phyloP scores from a whole-genome alignment of 176 grass and related monocot genomes.

The Oropetium thomaeum region DNA sequence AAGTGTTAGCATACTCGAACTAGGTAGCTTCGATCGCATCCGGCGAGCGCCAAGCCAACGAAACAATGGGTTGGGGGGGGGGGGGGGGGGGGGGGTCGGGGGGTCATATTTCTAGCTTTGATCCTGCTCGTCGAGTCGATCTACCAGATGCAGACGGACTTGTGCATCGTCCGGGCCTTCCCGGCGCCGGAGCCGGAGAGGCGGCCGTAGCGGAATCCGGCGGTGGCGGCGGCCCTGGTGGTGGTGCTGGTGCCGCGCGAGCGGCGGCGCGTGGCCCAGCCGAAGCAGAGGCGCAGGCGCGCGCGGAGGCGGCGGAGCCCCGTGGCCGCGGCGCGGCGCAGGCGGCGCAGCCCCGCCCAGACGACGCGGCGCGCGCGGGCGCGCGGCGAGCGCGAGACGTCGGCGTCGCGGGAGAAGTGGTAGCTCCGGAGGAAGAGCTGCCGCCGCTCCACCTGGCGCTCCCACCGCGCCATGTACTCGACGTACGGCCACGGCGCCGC shows the following conservation, averaged over 20 bases:
- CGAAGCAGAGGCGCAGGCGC: slow-evolving; percentile 49
- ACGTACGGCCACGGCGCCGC: slow-evolving; percentile 54
- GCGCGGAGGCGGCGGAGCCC: slow-evolving; percentile 36
- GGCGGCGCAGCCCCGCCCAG: slow-evolving; percentile 51
- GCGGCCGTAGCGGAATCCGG: slow-evolving; percentile 36
- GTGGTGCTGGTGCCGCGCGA: not conserved
- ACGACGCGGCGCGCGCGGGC: slow-evolving; percentile 64
- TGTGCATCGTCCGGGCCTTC: not conserved
- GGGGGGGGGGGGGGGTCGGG: too few species aligned
- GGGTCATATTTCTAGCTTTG: too few species aligned
- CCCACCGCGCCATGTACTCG: slow-evolving; percentile 81
- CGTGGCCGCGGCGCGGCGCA: slow-evolving; percentile 42
- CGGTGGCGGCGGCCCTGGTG: not conserved
- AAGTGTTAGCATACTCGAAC: slow-evolving; percentile 20
- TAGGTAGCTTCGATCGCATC: slow-evolving; percentile 7
- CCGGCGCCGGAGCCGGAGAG: too few species aligned
- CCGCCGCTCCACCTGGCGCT: slow-evolving; percentile 70
- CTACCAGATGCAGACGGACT: slow-evolving; percentile 47
- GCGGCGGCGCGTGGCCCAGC: slow-evolving; percentile 39
- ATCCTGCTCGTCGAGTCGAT: not conserved
- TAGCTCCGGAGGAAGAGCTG: slow-evolving; percentile 94
- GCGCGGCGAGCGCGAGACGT: slow-evolving; percentile 26
- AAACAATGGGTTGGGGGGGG: slow-evolving; percentile 31
- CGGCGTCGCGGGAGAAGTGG: slow-evolving; percentile 74
- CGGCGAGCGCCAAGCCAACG: not conserved